Base-by-base conservation (phyloP, 2,329 filamentous ascomycete species). In the Karstenula rhodostoma region DNA sequence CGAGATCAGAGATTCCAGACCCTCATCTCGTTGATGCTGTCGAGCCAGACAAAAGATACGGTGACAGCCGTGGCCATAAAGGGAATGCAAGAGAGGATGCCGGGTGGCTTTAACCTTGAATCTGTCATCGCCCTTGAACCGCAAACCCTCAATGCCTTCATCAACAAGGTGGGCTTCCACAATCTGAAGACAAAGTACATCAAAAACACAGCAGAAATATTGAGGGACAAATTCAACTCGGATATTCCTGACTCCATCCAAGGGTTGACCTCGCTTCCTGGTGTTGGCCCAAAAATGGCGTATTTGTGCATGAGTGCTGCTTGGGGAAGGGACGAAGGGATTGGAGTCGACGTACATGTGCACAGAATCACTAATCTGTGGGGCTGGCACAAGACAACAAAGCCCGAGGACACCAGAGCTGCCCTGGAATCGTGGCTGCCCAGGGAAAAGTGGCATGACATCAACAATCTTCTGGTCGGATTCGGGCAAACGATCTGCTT, bases 271-370 rank as follows among this genome's bases (percentile, higher is more conserved):
- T 86, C 87, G 1, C 84, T 97, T 0, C 93, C 93, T 0, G 94
- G 94, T 5, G 94, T 97, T 0, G 94, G 94, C 0, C 94, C 94
- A 32, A 97, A 97, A 80, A 97, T 97, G 94, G 93, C 90, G 13
- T 94, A 95, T 76, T 85, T 97, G 23, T 94, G 91, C 75, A 87
- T 97, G 81, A 90, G 89, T 49, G 90, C 90, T 0, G 92, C 90
- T 72, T 85, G 90, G 90, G 87, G 87, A 2, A 81, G 84, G 47
- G 84, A 87, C 52, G 84, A 89, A 67, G 94, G 94, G 8, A 96
- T 97, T 65, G 94, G 94, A 27, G 94, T 97, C 51, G 94, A 97
- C 76, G 93, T 97, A 5, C 94, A 97, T 78, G 94, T 97, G 3
- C 94, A 97, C 79, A 90, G 94, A 57, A 96, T 97, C 78, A 94